Evolutionary conservation across 805 yeast genomes (phyloP), one percentile per base, ranked within the genome.

Genomic region (Zygoascus bituminiphila): DNA sequence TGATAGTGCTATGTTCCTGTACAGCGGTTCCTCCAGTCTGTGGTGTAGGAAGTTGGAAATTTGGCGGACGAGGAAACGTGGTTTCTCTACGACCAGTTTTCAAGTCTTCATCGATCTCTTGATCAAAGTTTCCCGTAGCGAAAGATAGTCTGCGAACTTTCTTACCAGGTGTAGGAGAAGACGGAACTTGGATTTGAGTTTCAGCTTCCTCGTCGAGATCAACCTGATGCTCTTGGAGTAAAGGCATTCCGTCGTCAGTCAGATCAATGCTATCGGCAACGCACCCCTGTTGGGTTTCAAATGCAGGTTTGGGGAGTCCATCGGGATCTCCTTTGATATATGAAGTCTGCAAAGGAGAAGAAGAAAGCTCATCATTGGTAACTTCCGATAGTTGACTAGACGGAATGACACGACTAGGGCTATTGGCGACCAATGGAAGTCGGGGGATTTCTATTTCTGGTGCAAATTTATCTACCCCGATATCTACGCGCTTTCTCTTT

Each of bases 81-180:
- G 26, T 17, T 14, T 23, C 48, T 24, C 37, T 42, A 17, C 25
- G 25, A 10, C 50, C 51, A 37, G 48, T 35, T 15, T 31, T 44
- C 6, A 51, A 48, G 21, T 51, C 54, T 10, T 46, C 46, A 29
- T 51, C 54, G 26, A 51, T 51, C 20, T 51, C 54, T 10, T 42
- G 36, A 17, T 31, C 24, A 33, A 51, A 51, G 36, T 45, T 37
- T 22, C 20, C 36, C 6, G 45, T 42, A 12, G 10, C 23, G 10
- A 22, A 7, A 5, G 22, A 3, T n/a, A 42, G 9, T n/a, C 20
- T 23, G 3, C 10, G 4, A 10, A 19, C 20, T 7, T 40, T 40
- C 10, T 14, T 24, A 29, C 31, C 15, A 12, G 26, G 26, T 12
- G 45, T 26, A 4, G 42, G 42, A 15, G 26, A n/a, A 9, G 42